phyloP scores from a whole-genome alignment of 2,329 filamentous ascomycete genomes.

The Beauveria pseudobassiana region DNA sequence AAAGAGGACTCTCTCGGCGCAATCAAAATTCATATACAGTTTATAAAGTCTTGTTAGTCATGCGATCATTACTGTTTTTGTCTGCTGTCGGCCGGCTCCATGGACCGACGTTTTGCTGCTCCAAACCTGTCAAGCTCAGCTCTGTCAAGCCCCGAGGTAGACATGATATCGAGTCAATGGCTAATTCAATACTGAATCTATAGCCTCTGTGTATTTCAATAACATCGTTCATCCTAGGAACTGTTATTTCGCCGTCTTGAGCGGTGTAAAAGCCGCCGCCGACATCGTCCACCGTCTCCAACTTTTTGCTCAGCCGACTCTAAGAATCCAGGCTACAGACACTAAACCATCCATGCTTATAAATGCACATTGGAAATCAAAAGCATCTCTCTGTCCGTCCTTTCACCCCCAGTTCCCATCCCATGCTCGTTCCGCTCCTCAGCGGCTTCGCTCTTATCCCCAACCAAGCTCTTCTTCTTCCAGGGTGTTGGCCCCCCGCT shows the following conservation, averaged over 20 bases:
- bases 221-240: neutral
- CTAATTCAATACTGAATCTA: no score
- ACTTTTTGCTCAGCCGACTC: conserved; percentile 7
- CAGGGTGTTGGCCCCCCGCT: no score
- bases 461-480: neutral
- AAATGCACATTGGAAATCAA: neutral
- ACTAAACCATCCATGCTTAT: neutral
- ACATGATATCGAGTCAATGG: no score
- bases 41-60: neutral
- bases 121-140: no score
- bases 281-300: conserved; percentile 1
- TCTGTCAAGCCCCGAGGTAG: neutral
- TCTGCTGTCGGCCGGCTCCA: neutral
- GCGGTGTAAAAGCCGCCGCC: neutral
- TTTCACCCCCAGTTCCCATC: neutral
- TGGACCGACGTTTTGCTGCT: neutral
- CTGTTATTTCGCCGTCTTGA: neutral
- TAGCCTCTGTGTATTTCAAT: no score
- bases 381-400: neutral
- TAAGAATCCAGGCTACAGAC: neutral
- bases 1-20: no score
- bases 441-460: no score
- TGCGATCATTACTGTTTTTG: neutral
- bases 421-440: no score
- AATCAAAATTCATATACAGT: neutral